Evolutionary conservation across 257 asterid genomes (phyloP), one percentile per base, ranked within the genome.

Genomic region (Capsicum chinense): DNA sequence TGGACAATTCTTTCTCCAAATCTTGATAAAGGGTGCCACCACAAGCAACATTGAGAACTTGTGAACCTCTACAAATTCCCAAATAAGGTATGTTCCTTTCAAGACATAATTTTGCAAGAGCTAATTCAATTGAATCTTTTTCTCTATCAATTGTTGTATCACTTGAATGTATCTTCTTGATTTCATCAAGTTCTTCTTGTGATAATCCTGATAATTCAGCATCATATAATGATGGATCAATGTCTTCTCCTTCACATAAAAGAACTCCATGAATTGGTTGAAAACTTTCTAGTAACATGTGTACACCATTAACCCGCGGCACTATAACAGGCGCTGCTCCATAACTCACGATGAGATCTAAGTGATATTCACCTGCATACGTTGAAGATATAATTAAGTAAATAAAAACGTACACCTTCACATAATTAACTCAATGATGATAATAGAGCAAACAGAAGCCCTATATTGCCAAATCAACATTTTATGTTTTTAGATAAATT

Each of bases 1-100:
- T 90, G 0, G 88, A 69, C 0, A 95, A 66, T 47, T 95, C 98
- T 79, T 86, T 92, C 3, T 89, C 98, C 0, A 95, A 85, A 70
- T 95, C 99, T 6, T 93, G 97, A 86, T 94, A 95, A 26, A 95
- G 96, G 68, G 96, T 92, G 4, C 99, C 99, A 19, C 98, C 98
- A 83, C 95, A 94, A 1, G 99, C 99, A 16, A 95, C 98, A 63
- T 95, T 95, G 1, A 95, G 92, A 60, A 95, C 90, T 86, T 95
- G 99, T 7, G 98, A 94, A 0, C 99, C 99, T 57, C 98, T 86
- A 86, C 99, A 95, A 56, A 95, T 93, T 39, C 99, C 99, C 79
- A 95, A 79, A 74, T 92, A 95, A 0, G 99, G 99, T 48, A 95
- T 93, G 82, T 93, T 95, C 50, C 99, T 87, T 39, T 94, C 97